Evolutionary conservation across 805 yeast genomes (phyloP), one percentile per base, ranked within the genome.

Genomic region (Nematodospora valgi): DNA sequence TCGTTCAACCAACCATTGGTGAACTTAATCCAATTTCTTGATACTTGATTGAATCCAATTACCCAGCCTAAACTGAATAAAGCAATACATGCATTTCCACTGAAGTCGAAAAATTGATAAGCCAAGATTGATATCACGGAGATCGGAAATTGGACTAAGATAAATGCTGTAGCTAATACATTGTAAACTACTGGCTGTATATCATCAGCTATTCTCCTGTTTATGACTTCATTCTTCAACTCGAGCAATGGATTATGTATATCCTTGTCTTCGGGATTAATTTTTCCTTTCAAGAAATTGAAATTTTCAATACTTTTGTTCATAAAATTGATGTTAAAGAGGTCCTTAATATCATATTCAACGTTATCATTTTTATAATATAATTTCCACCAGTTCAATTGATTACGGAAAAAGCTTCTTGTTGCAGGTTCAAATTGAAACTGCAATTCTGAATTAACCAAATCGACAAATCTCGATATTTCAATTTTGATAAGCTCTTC

Each of bases 301-400:
- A 59, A 67, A 21, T 50, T 46, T 34, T 64, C 70, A 24, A 66
- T 62, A 37, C 71, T 64, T 17, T 52, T 41, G 34, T 42, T 48
- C 70, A 67, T 64, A 46, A 67, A 67, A 23, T 54, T 45, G 6
- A 44, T 31, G 28, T 39, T 50, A 39, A 67, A 58, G 44, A 39
- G 64, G 37, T 67, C 73, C 38, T 67, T 67, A 28, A 67, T 41
- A 24, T 56, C 60, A 38, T 67, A 67, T 45, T 64, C 71, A 15
- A 67, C 64, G 41, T 67, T 66, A 33, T 67, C 73, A 40, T 67
- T 67, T 30, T 54, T 56, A 37, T 48, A 50, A 43, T 67, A 67
- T n/a, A 67, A 45, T 42, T 51, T 64, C 68, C 70, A 67, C 72
- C 72, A 67, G 12, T 46, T 44, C 32, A 67, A 53, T 12, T 48